Base-by-base conservation (phyloP, 192 early-diverging fungal species). In the Cladochytrium replicatum region DNA sequence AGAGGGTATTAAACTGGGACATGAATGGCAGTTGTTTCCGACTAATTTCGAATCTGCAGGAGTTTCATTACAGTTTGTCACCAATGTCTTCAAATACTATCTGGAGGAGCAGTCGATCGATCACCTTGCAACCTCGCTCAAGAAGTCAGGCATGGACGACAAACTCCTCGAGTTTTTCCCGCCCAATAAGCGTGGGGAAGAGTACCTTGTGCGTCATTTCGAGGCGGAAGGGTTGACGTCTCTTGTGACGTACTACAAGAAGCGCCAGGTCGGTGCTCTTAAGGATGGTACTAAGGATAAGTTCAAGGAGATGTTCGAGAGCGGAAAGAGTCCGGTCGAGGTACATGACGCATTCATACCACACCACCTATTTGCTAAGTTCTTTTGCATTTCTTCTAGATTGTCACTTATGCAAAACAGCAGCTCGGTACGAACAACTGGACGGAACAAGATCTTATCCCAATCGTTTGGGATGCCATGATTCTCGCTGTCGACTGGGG, bases 161-260 rank as follows among this genome's bases (percentile, higher is more conserved):
- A 75, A 77, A 46, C 76, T 97, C 31, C 63, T 81, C 44, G 87
- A 91, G 41, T 92, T 97, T 49, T 93, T 95, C 74, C 93, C 93
- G 38, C 81, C 81, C 40, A 87, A 80, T 64, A 91, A 91, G 69
- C 81, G 89, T 53, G 78, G 83, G 58, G 84, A 86, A 49, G 88
- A 91, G 47, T 83, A 83, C 63, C 77, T 97, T 55, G 80, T 78
- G 41, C 83, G 85, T 34, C 91, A 97, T 68, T 94, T 94, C 71
- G 87, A 90, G 63, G 87, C 81, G 40, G 84, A 91, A 58, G 90
- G 88, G 31, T 79, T 97, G 80, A 88, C 89, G 64, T 75, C 80
- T 43, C 61, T 97, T 21, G 84, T 87, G 24, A 85, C 83, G 37
- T 86, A 84, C 70, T 80, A 86, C 59, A 81, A 71, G 41, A 83